Base-by-base conservation (phyloP, 805 yeast genomes). In the Metschnikowia anglica region DNA sequence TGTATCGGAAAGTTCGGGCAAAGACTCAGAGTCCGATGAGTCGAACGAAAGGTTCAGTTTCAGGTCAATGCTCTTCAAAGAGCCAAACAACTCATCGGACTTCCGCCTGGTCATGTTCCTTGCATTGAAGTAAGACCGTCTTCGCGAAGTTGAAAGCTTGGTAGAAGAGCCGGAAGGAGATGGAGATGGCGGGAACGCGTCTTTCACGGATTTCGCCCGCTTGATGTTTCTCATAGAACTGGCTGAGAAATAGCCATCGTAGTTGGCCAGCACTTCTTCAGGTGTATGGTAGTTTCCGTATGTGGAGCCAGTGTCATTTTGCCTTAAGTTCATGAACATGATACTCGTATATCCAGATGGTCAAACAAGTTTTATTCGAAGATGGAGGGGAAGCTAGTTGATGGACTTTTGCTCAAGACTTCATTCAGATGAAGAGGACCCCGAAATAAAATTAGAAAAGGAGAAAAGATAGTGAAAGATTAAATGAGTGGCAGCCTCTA, bases 1-100 rank as follows among this genome's bases (percentile, higher is more conserved):
- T 34, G 63, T 66, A 40, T 62, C 68, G 3, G 65, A 55, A 34
- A 63, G 56, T 49, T 66, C 73, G 1, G 71, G 70, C 41, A 68
- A 59, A 2, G 69, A 63, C 37, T 68, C 73, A 27, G 60, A 54
- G 41, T 68, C 73, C 4, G 66, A 60, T 23, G 40, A 28, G 15
- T 42, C 45, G 9, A 31, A 13, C 12, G 41, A 42, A 8, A 40
- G 30, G n/a, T 13, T 20, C 33, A 37, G 10, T 12, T 13, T 12
- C 18, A 24, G 35, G 29, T 16, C 30, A 9, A 10, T 15, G n/a
- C 28, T 34, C 11, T 16, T 21, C 20, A 29, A 19, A 21, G 34
- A 16, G 33, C 35, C 15, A 17, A 11, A 11, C 28, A 23, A 10
- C 10, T 32, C 37, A 26, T 33, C 31, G 12, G 31, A 34, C 11